Evolutionary conservation across 1,284 basidiomycete species (phyloP), one percentile per base, ranked within the genome.

Genomic region (Ceratobasidium sp.): DNA sequence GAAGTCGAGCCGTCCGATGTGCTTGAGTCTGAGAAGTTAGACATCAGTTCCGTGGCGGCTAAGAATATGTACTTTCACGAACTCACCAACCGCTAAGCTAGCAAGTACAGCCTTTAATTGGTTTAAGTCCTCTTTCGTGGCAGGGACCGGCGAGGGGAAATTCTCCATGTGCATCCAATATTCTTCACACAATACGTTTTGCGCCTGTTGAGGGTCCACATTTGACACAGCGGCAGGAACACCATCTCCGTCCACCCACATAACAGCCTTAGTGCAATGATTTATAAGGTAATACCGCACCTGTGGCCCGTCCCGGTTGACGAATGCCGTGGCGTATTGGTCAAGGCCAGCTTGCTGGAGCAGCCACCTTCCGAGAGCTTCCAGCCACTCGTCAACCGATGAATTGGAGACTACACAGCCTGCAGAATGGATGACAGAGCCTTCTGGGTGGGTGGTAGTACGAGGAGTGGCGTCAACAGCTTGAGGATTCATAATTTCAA

Each of bases 111-210:
- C 47, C 17, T 49, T 49, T 6, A 49, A 20, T 20, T 49, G 6
- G 11, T 45, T 45, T n/a, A 67, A 47, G 31, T 53, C 65, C 17
- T 35, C 17, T 1, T 17, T n/a, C 3, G 47, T 26, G 7, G 31
- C 35, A 2, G 35, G 23, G 11, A 26, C 35, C 1, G 49, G 42
- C 11, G 37, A 35, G 4, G 67, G 67, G 35, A 69, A 60, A 17
- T 56, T 60, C 39, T 69, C 67, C 67, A 58, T 58, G 31, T 69
- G 67, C 4, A 13, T 28, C 67, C 67, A 69, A 23, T 69, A 69
- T 33, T 69, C 67, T 42, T 58, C 51, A 37, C 4, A 11, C 11
- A 69, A 39, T 7, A 39, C 31, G 26, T 69, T 69, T 13, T 33
- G 49, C 11, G 35, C 51, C 23, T 39, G 37, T 3, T 10, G 0